Base-by-base conservation (phyloP, 148 eudicot genomes). In the Fallopia convolvulus region DNA sequence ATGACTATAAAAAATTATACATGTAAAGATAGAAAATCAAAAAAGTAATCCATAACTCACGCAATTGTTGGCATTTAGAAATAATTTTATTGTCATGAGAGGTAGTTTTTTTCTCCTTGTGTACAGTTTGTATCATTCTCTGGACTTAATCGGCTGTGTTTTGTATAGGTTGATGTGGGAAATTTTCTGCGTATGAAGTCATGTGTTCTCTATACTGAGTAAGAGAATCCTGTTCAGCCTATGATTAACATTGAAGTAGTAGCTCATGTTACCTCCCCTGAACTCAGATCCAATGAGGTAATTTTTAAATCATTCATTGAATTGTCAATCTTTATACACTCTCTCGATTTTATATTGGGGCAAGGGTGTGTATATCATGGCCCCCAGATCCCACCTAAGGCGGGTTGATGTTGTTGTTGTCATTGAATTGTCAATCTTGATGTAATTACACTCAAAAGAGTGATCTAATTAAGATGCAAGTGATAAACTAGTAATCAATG, bases 101-200 rank as follows among this genome's bases (percentile, higher is more conserved):
- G n/a, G n/a, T n/a, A n/a, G n/a, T n/a, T n/a, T n/a, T n/a, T n/a
- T n/a, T n/a, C n/a, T n/a, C n/a, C n/a, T n/a, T n/a, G n/a, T n/a
- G n/a, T n/a, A n/a, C n/a, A n/a, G n/a, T n/a, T n/a, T n/a, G n/a
- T n/a, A 56, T 56, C 1, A 18, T n/a, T 56, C 23, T 56, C 30
- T 56, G 65, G 65, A 32, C 21, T 8, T 58, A 58, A n/a, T 20
- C 30, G 65, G 32, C 32, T 76, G 74, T 82, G 18, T 26, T 78
- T 75, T 33, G 4, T 83, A 83, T 88, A 92, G 97, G 98, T 94
- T 75, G 98, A 94, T 87, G 98, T 94, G 78, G 98, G 98, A 20
- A 89, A 90, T 72, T 94, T 94, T 81, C 92, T 94, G 66, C 95
- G 96, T 39, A 83, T 92, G 86, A 94, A 92, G 77, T 94, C 98